Evolutionary conservation across 371 early-diverging fungal genomes (phyloP), one percentile per base, ranked within the genome.

Genomic region (Blakeslea trispora): DNA sequence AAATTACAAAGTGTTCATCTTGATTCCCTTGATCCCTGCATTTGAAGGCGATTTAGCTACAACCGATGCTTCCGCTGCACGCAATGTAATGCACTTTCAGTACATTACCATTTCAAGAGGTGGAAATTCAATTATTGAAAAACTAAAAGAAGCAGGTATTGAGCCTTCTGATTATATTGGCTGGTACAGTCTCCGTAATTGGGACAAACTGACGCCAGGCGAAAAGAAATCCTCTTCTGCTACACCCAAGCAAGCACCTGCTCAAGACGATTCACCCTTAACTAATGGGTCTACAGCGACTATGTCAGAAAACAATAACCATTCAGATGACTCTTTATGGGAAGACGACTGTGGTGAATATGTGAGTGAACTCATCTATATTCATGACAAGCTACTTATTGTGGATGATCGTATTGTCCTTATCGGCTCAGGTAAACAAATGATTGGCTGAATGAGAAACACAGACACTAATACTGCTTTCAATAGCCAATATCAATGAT

Each of bases 321-420:
- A 7, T 22, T 35, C 46, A 39, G 47, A 55, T 28, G 47, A 55
- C 5, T 50, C 44, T 7, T 51, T 58, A 15, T 45, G 52, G 58
- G 56, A 65, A 15, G 59, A 57, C 9, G 70, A 75, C 50, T 63
- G 57, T 51, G 57, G 68, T 22, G 61, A 72, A 7, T 82, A 83
- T 64, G 89, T 91, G 0, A 89, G 91, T 14, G 95, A 97, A 67
- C 81, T 90, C 61, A 76, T 95, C 31, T 96, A 97, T 68, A 86
- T 96, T 39, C 97, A 97, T 73, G 87, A 90, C 63, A 97, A 97
- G 66, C 66, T 95, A 24, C 77, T 96, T 82, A 94, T 97, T 68
- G 89, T 93, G 1, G 97, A 97, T 66, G 95, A 93, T 57, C 81
- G 83, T 22, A 72, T 83, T 46, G 89, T 90, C 22, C 68, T 97